Base-by-base conservation (phyloP, 177 flowering plant genomes). In the Vitis hybrid region DNA sequence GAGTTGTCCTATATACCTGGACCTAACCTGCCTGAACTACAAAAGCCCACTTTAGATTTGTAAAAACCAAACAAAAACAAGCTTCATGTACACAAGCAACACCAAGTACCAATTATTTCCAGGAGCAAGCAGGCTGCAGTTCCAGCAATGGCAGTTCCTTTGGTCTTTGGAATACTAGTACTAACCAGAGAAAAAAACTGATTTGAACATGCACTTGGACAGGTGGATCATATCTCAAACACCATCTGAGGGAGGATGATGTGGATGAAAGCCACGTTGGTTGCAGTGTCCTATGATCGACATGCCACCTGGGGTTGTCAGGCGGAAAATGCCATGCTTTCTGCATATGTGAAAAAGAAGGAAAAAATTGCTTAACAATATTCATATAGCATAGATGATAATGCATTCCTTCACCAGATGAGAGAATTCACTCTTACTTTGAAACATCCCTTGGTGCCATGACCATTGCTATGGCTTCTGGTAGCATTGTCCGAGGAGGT, bases 391-490 rank as follows among this genome's bases (percentile, higher is more conserved):
- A 19, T 4, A 35, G 18, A 50, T 48, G 49, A 15, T 6, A 19
- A 72, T 49, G 48, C 48, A 40, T 40, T 40, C 48, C 48, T 40
- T 60, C 46, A 7, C 18, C 62, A 52, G 52, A 27, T 21, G n/a
- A n/a, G 14, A 51, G 50, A 68, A 2, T 49, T 0, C 11, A 54
- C 8, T 12, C 68, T 56, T 57, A 91, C 98, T 88, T 91, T 32
- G 92, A 81, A 74, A 77, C 61, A 77, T 91, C 98, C 79, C 66
- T 85, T 5, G 99, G 99, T 19, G 99, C 98, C 99, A 95, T 95
- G 71, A 93, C 99, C 67, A 93, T 91, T 57, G 99, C 98, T 74
- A 95, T 87, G 49, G 99, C 77, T 87, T 95, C 98, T 12, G 99
- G 96, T 82, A 95, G 80, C 99, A 95, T 95, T 57, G 88, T 84